Evolutionary conservation across 805 yeast species (phyloP).

Genomic region (Zygotorulaspora chibaensis): DNA sequence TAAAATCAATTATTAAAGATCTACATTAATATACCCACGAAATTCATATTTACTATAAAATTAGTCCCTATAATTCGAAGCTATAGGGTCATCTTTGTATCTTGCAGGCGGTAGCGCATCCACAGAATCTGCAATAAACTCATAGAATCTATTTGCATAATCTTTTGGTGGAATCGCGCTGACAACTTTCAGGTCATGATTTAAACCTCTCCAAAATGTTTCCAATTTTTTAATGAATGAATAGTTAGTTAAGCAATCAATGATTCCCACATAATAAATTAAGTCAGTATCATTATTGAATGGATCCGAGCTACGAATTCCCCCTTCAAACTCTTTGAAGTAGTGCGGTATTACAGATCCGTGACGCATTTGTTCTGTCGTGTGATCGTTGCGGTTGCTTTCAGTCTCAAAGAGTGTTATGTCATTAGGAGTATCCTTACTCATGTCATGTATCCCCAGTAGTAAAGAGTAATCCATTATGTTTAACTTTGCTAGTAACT

Average conservation of each 20-base stretch:
- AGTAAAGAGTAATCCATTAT: constrained; percentile 95
- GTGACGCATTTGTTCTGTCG: constrained; percentile 1
- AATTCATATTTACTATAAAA: background rate
- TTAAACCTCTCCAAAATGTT: constrained; percentile 76
- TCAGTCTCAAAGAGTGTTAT: constrained; percentile 33
- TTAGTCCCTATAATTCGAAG: constrained; percentile 21
- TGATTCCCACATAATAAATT: constrained; percentile 86
- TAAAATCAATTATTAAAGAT: background rate
- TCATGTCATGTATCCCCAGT: constrained; percentile 80
- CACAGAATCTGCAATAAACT: constrained; percentile 52
- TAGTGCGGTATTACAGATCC: constrained; percentile 30
- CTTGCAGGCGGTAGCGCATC: constrained; percentile 25
- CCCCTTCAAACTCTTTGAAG: constrained; percentile 81
- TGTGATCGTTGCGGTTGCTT: background rate
- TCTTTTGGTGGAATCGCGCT: constrained; percentile 89
- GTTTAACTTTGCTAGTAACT: constrained; percentile 64
- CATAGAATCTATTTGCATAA: constrained; percentile 81
- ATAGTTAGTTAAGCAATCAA: constrained; percentile 86
- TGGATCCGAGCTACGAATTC: constrained; percentile 64
- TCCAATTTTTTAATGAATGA: constrained; percentile 71
- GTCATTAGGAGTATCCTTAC: constrained; percentile 45
- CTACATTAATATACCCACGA: background rate
- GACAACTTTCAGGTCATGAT: constrained; percentile 62
- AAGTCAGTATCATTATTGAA: constrained; percentile 50
- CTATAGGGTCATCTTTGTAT: constrained; percentile 27